A percentile compares a stretch with the other conserved stretches of the same genome.
These are phyloP conservation scores for Glarea lozoyensis DNA, from an alignment of 495 filamentous ascomycete genomes.

Conservation along the genomic window DNA sequence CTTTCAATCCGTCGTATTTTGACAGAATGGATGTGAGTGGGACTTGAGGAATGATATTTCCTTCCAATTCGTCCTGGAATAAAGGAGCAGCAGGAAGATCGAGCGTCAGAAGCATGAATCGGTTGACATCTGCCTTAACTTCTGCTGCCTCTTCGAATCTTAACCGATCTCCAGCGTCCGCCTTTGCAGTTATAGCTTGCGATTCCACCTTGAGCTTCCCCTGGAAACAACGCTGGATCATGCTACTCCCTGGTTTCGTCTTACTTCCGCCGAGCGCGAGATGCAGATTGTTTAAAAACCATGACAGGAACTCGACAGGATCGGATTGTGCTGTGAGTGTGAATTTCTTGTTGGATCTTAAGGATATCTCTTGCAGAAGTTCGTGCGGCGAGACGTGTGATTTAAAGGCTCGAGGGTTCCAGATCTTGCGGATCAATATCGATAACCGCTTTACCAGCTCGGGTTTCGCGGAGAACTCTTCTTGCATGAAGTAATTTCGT, in stretches of 20 bases:
- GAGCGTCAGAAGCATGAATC: slow-evolving; percentile 85
- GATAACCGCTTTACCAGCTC: slow-evolving; percentile 70
- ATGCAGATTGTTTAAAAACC: slow-evolving; percentile 95
- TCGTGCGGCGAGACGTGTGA: slow-evolving; percentile 96
- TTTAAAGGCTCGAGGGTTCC: slow-evolving; percentile 96
- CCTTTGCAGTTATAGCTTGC: slow-evolving; percentile 87
- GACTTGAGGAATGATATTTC: slow-evolving; percentile 95
- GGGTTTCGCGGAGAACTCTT: slow-evolving; percentile 49
- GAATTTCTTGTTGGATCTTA: slow-evolving; percentile 86
- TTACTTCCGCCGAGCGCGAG: slow-evolving; percentile 84
- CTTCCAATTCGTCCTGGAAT: slow-evolving; percentile 86
- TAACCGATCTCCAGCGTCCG: slow-evolving; percentile 77
- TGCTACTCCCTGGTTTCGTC: slow-evolving; percentile 69
- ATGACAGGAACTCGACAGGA: slow-evolving; percentile 90
- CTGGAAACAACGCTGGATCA: slow-evolving; percentile 88
- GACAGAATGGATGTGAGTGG: slow-evolving; percentile 79
- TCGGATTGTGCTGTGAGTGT: slow-evolving; percentile 87
- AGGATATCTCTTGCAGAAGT: slow-evolving; percentile 85
- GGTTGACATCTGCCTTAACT: slow-evolving; percentile 64
- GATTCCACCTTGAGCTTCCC: slow-evolving; percentile 86
- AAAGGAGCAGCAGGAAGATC: slow-evolving; percentile 88
- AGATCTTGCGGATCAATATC: slow-evolving; percentile 91
- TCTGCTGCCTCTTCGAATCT: slow-evolving; percentile 87
- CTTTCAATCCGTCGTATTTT: slow-evolving; percentile 87
- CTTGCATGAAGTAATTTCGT: slow-evolving; percentile 87